Base-by-base conservation (phyloP, 2,329 filamentous ascomycete species). In the Alternaria rosae region DNA sequence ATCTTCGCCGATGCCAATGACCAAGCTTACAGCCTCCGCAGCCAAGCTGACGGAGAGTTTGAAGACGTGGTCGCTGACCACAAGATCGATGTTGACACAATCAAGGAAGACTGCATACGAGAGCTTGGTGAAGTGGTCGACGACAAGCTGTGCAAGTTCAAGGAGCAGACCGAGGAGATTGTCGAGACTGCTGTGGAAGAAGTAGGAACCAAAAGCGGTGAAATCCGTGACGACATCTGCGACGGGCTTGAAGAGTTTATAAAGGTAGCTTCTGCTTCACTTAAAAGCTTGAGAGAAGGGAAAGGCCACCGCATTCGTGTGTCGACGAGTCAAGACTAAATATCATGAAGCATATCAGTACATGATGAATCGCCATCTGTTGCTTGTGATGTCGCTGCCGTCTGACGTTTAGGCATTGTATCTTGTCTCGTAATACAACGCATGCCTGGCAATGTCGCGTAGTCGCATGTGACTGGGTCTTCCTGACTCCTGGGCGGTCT, bases 11-110 rank as follows among this genome's bases (percentile, higher is more conserved):
- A 68, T 15, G 54, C 62, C 1, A 41, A 60, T 12, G 53, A 57
- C 25, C 51, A 67, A 20, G 64, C 64, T 2, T 43, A 60, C 17
- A 52, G 56, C 30, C 38, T 67, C 15, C 61, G 57, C 2, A 38
- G 12, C 20, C 35, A 26, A 7, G 64, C 64, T 11, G 62, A 67
- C 3, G 51, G 52, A 7, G 57, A 68, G 6, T 63, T 68, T 21
- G 32, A 53, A 11, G 64, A 65, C 5, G 42, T 62, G 10, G 11
- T 68, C 5, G 61, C 56, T 4, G 61, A 68, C 5, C 42, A 61
- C 9, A 58, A 54, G 25, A 20, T 60, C 8, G 47, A 62, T 11
- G 28, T 62, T 7, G 35, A 17, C 4, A 44, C 51, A 10, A 45
- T 48, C 35, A 65, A 60, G 30, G 50, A 62, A 11, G 60, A 59